A percentile compares a stretch with the other conserved stretches of the same genome.
These are phyloP conservation scores for Cinnamomum chago DNA, from an alignment of 164 flowering plant species.

Conservation along the genomic window DNA sequence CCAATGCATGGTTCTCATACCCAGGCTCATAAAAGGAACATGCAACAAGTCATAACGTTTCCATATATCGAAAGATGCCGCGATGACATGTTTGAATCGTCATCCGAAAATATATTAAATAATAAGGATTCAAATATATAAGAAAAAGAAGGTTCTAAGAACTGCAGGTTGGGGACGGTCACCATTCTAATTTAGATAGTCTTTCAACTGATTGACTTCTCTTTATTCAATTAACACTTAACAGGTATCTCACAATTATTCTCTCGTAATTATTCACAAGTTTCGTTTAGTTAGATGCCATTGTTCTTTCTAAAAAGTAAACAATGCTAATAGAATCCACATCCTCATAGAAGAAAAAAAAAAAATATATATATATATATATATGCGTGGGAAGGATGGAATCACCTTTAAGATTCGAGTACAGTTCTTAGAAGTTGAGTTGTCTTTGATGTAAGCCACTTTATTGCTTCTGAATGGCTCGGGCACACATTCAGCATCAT, in stretches of 20 bases:
- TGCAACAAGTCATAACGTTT: background rate
- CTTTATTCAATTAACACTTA: too few species aligned
- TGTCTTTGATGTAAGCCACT: constrained; percentile 57
- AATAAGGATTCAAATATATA: background rate
- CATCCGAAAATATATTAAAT: background rate
- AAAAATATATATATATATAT: background rate
- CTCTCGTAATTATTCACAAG: background rate
- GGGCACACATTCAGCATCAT: constrained; percentile 73
- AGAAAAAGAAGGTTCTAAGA: background rate
- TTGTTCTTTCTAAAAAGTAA: background rate
- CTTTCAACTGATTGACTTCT: too few species aligned
- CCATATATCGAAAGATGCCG: background rate
- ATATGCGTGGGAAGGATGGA: background rate
- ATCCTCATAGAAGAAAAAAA: background rate
- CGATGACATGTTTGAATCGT: background rate
- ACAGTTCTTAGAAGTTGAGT: constrained; percentile 58
- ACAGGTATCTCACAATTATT: background rate
- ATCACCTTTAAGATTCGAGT: constrained; percentile 52
- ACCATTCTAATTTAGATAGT: background rate
- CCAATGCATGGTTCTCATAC: background rate
- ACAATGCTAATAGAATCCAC: background rate
- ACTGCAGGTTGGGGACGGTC: background rate
- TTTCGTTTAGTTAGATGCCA: background rate
- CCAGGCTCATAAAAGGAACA: background rate
- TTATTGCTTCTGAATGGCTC: constrained; percentile 43